Percentiles rank a stretch among this genome's conserved stretches.
These are phyloP conservation scores for Leucocoprinus leucothites DNA, from an alignment of 768 basidiomycete genomes.

Conservation along the genomic window DNA sequence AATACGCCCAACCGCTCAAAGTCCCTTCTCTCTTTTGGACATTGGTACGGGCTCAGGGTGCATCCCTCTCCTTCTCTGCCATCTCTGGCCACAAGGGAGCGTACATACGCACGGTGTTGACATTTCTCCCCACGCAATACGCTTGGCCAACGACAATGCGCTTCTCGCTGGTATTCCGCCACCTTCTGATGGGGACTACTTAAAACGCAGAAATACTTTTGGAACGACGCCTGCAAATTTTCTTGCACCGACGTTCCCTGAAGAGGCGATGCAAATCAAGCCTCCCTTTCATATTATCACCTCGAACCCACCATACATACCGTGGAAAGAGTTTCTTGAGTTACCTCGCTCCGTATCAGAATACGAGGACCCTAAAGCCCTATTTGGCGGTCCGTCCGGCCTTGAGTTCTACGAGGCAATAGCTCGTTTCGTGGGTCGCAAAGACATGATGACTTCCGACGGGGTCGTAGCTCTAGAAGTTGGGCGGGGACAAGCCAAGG, in stretches of 20 bases:
- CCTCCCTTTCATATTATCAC: constrained; percentile 76
- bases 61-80: constrained; percentile 82
- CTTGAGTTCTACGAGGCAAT: constrained; percentile 73
- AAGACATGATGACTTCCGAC: constrained; percentile 47
- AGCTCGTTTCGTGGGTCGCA: constrained; percentile 49
- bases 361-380: constrained; percentile 79
- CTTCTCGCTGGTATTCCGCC: constrained; percentile 34
- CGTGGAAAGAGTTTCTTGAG: constrained; percentile 55
- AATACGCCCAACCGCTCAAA: constrained; percentile 33
- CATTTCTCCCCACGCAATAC: constrained; percentile 57
- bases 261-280: constrained; percentile 25
- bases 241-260: constrained; percentile 42
- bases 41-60: constrained; percentile 93
- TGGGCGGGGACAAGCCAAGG: constrained; percentile 66
- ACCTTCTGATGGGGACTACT: constrained; percentile 18
- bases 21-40: constrained; percentile 60
- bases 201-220: constrained; percentile 41
- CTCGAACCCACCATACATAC: constrained; percentile 86
- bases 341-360: constrained; percentile 69
- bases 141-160: constrained; percentile 49
- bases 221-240: constrained; percentile 37
- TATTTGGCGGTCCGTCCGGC: constrained; percentile 68
- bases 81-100: constrained; percentile 55
- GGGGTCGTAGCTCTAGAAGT: constrained; percentile 78
- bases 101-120: constrained; percentile 64